phyloP scores from a whole-genome alignment of 345 rosid species.

The Salix arbutifolia region DNA sequence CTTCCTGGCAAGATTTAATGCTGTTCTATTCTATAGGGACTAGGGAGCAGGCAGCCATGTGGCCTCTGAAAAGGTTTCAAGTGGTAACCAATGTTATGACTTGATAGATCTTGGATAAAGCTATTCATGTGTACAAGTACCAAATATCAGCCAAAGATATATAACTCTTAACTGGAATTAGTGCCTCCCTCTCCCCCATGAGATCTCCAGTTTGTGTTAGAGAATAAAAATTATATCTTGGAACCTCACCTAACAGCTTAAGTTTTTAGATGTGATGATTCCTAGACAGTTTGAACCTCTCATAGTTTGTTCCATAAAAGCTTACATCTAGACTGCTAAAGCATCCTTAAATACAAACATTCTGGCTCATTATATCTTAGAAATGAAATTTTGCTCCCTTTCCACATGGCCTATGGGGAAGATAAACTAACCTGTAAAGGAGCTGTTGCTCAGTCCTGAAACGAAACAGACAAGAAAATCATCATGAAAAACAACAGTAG shows the following conservation, averaged over 20 bases:
- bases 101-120: too few species aligned
- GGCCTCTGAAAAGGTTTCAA: not conserved
- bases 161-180: too few species aligned
- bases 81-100: too few species aligned
- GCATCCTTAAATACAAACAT: not conserved
- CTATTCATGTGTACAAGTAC: too few species aligned
- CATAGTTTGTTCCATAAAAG: not conserved
- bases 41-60: not conserved
- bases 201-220: too few species aligned
- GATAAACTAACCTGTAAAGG: constrained; percentile 44
- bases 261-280: too few species aligned
- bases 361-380: not conserved
- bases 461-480: constrained; percentile 6
- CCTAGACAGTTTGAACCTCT: too few species aligned
- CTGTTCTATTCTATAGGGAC: not conserved
- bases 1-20: not conserved
- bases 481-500: not conserved
- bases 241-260: too few species aligned
- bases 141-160: too few species aligned
- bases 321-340: not conserved
- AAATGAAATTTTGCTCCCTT: not conserved
- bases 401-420: not conserved
- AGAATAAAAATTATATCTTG: too few species aligned
- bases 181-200: too few species aligned
- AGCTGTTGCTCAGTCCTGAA: constrained; percentile 48